Evolutionary conservation across 352 stramenopile genomes (phyloP).

Genomic region (Phytopythium boreale): DNA sequence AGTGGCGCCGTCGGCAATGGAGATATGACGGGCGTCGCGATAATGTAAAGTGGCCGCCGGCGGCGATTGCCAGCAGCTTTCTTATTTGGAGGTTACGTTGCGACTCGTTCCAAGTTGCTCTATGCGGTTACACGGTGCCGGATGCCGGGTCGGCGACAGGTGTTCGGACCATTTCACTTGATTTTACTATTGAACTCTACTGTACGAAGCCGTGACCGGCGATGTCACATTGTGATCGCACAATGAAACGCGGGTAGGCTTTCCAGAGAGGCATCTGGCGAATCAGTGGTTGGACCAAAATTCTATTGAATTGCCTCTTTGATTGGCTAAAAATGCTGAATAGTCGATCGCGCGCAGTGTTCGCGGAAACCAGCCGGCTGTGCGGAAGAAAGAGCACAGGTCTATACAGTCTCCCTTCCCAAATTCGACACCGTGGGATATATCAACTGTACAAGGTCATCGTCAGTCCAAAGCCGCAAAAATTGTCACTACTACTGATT

Average conservation of each 20-base stretch:
- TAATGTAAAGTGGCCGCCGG: slow-evolving; percentile 5
- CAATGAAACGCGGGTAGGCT: slow-evolving; percentile 1
- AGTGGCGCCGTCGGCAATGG: background rate
- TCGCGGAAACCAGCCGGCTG: slow-evolving; percentile 3
- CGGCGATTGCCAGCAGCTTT: background rate
- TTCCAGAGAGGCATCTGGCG: background rate
- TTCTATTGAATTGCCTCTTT: background rate
- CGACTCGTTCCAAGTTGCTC: background rate
- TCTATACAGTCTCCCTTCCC: too few relatives aligned
- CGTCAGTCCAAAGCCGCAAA: too few relatives aligned
- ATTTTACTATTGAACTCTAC: background rate
- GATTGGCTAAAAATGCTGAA: background rate
- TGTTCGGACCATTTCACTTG: background rate
- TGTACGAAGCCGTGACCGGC: background rate
- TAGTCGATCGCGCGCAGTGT: background rate
- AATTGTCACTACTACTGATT: too few relatives aligned
- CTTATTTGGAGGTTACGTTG: background rate
- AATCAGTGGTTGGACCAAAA: background rate
- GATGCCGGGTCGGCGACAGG: too few relatives aligned
- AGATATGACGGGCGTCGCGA: background rate
- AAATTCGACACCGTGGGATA: too few relatives aligned
- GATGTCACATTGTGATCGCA: slow-evolving; percentile 1
- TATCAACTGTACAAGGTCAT: too few relatives aligned
- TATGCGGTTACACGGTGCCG: background rate
- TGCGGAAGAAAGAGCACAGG: background rate